These are phyloP conservation scores for Rosa hybrid DNA, from an alignment of 331 rosid genomes.

Conservation along the genomic window DNA sequence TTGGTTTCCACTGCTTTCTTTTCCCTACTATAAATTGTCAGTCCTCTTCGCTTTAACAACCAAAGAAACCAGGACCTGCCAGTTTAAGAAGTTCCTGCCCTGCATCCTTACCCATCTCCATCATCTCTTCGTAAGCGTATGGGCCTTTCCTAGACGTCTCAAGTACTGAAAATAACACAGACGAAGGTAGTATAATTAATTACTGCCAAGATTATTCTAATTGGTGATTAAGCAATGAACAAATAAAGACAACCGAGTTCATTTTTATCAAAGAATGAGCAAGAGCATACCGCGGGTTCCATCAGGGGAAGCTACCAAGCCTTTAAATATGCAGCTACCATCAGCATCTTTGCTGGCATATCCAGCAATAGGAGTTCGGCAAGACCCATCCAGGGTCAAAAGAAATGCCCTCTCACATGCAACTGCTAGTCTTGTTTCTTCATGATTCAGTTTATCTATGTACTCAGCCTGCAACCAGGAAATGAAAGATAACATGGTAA, in stretches of 20 bases:
- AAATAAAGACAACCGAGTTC: constrained; percentile 1
- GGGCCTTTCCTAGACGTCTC: constrained; percentile 72
- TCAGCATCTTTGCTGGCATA: constrained; percentile 67
- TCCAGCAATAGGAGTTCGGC: constrained; percentile 89
- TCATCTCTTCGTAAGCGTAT: constrained; percentile 63
- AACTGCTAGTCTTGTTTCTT: constrained; percentile 79
- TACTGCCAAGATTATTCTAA: neutral
- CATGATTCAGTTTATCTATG: constrained; percentile 74
- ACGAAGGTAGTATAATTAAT: neutral
- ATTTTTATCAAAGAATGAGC: constrained; percentile 3
- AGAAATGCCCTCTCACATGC: constrained; percentile 85
- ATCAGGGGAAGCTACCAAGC: constrained; percentile 80
- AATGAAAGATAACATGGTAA: neutral
- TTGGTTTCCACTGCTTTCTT: constrained; percentile 6
- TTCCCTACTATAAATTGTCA: neutral
- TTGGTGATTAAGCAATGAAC: neutral
- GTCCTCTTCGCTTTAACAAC: constrained; percentile 22
- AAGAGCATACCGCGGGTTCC: constrained; percentile 63
- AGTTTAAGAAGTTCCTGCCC: constrained; percentile 75
- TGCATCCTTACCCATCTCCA: constrained; percentile 77
- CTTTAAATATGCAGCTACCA: constrained; percentile 74
- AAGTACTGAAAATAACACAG: constrained; percentile 50
- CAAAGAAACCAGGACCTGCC: constrained; percentile 81
- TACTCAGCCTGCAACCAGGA: constrained; percentile 56
- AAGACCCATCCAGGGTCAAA: constrained; percentile 72